Base-by-base conservation (phyloP, 768 basidiomycete species). In the Boletales sp. region DNA sequence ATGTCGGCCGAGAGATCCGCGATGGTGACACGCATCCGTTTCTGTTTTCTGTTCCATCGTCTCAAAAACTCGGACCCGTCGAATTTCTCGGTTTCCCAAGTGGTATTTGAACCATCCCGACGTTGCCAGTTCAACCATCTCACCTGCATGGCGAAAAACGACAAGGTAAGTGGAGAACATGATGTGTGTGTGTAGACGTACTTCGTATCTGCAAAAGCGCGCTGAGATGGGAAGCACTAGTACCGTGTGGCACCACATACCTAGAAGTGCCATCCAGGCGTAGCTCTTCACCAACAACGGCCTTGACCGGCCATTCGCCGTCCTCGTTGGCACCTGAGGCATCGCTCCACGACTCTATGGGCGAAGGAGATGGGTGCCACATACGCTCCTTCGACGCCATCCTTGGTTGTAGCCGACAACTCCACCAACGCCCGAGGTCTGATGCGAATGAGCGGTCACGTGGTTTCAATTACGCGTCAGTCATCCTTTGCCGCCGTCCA, bases 91-190 rank as follows among this genome's bases (percentile, higher is more conserved):
- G 62, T 65, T 35, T 74, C 61, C 81, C 81, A 84, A 8, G 82
- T 82, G 2, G 75, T 76, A 53, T 76, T 78, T 8, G 81, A 77
- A 0, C 75, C 78, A 55, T 83, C 77, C 2, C 49, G 37, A 21
- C 81, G 77, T 18, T 60, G 60, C 82, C 82, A 84, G 35, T 68
- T 65, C 17, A 62, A 69, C 82, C 82, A 83, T 52, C 70, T 65
- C 5, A 80, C 76, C 80, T 83, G 51, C 41, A 18, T 27, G 29
- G 45, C n/a, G 27, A 43, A 31, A 27, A 42, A 39, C 24, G 39
- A n/a, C 40, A 29, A 21, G 17, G 43, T 51, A 14, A 51, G 40
- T 19, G n/a, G 15, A 12, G 17, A 15, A 21, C 8, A 27, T 7
- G 24, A n/a, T n/a, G 24, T 27, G 15, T 27, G 18, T 39, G 30